A percentile compares a stretch with the other conserved stretches of the same genome.
These are phyloP conservation scores for Leccinum fibrillosum DNA, from an alignment of 768 basidiomycete genomes.

Conservation along the genomic window DNA sequence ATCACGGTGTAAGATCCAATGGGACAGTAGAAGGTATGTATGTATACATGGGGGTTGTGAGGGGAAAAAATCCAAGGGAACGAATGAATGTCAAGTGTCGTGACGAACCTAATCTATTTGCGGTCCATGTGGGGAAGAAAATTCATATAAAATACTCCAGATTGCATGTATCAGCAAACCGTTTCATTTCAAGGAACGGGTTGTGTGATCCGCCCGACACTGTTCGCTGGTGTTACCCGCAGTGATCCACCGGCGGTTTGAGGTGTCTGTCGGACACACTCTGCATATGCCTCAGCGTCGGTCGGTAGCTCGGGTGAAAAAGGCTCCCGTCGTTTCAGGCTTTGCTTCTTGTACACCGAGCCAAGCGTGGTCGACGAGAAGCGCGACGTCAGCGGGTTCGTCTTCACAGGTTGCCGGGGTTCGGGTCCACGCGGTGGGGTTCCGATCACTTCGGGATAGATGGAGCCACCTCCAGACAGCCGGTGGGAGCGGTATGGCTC, in stretches of 20 bases:
- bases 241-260: constrained; percentile 34
- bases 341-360: constrained; percentile 33
- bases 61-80: constrained; percentile 7
- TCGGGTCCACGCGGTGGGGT: constrained; percentile 57
- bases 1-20: background rate
- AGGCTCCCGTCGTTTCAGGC: constrained; percentile 24
- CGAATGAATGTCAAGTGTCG: constrained; percentile 1
- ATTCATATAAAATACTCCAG: constrained; percentile 6
- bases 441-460: constrained; percentile 73
- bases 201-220: constrained; percentile 46
- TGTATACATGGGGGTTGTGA: constrained; percentile 21
- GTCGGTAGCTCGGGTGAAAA: constrained; percentile 36
- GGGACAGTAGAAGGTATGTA: background rate
- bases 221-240: constrained; percentile 41
- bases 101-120: constrained; percentile 18
- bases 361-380: constrained; percentile 47
- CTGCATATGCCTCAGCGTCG: constrained; percentile 60
- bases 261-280: constrained; percentile 39
- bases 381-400: constrained; percentile 41
- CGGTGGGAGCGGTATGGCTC: constrained; percentile 28
- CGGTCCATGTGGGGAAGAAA: constrained; percentile 25
- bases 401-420: constrained; percentile 69
- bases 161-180: constrained; percentile 6
- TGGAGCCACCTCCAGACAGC: constrained; percentile 44
- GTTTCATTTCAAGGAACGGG: constrained; percentile 47